phyloP scores from a whole-genome alignment of 257 asterid species.

The Capsicum baccatum region DNA sequence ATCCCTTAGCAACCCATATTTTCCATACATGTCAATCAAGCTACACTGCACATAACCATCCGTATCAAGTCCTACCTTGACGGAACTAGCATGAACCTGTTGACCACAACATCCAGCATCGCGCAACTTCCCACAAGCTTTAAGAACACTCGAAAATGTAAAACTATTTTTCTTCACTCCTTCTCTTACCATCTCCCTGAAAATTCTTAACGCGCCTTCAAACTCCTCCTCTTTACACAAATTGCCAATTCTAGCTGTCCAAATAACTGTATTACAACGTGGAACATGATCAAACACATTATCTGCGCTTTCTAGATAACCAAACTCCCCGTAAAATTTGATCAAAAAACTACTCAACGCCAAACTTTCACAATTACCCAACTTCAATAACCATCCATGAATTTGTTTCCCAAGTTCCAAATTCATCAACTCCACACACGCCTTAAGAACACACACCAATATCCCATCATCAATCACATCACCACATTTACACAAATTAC shows the following conservation, averaged over 20 bases:
- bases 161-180: conserved; percentile 65
- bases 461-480: conserved; percentile 52
- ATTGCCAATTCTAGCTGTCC: conserved; percentile 70
- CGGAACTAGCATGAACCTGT: conserved; percentile 66
- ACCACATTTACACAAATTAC: conserved; percentile 35
- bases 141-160: conserved; percentile 64
- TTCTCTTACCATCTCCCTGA: conserved; percentile 67
- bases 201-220: conserved; percentile 49
- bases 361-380: conserved; percentile 51
- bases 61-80: conserved; percentile 70
- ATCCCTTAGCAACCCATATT: conserved; percentile 56
- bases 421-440: conserved; percentile 50
- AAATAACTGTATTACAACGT: conserved; percentile 52
- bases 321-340: conserved; percentile 65
- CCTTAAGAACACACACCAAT: conserved; percentile 62
- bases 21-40: conserved; percentile 67
- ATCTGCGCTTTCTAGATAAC: conserved; percentile 49
- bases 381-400: conserved; percentile 70
- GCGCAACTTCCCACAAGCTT: conserved; percentile 64
- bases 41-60: conserved; percentile 66
- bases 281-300: conserved; percentile 48
- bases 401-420: conserved; percentile 69
- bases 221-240: conserved; percentile 48
- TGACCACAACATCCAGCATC: conserved; percentile 54
- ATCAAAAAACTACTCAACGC: conserved; percentile 68